Evolutionary conservation across 1,284 basidiomycete genomes (phyloP), one percentile per base, ranked within the genome.

Genomic region (Cutaneotrichosporon curvatum): DNA sequence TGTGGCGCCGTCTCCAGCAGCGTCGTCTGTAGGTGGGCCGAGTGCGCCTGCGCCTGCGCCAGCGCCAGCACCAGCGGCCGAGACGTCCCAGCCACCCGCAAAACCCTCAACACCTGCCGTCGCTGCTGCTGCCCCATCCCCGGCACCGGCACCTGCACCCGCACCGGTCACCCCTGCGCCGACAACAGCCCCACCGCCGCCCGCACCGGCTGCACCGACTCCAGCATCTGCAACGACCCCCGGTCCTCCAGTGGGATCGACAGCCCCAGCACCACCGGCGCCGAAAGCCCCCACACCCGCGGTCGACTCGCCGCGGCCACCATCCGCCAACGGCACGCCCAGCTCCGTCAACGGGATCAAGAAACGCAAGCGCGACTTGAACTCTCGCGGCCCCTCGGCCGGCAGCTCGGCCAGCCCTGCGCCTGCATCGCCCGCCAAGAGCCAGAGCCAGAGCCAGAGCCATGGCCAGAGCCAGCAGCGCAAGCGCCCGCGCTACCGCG

Each of bases 401-500:
- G 25, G 25, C 12, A 28, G 25, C 25, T 28, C 41, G 10, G 21
- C 33, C 7, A 45, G 22, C 14, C 48, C 48, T 4, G 22, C 37
- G 28, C 21, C 37, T 2, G 30, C 39, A 10, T n/a, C 35, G 31
- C 28, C 40, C 3, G 8, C 35, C 14, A 37, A 33, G 28, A 7
- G 7, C 25, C 25, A 12, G 25, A 7, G 25, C 25, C 25, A 7
- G 25, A 7, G 8, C 25, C 25, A 7, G 25, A 7, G 8, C 25
- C 25, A 7, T 7, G 25, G 8, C 30, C 46, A 16, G n/a, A n/a
- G n/a, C n/a, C 22, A 38, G 2, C 37, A 22, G 7, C 63, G 55
- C 25, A 71, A 60, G 50, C 69, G 74, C 7, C 68, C 80, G 31
- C 80, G 88, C 50, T 83, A 86, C 60, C 87, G 85, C 71, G 86